Base-by-base conservation (phyloP, 2,329 filamentous ascomycete species). In the Sporothrix brunneoviolacea region DNA sequence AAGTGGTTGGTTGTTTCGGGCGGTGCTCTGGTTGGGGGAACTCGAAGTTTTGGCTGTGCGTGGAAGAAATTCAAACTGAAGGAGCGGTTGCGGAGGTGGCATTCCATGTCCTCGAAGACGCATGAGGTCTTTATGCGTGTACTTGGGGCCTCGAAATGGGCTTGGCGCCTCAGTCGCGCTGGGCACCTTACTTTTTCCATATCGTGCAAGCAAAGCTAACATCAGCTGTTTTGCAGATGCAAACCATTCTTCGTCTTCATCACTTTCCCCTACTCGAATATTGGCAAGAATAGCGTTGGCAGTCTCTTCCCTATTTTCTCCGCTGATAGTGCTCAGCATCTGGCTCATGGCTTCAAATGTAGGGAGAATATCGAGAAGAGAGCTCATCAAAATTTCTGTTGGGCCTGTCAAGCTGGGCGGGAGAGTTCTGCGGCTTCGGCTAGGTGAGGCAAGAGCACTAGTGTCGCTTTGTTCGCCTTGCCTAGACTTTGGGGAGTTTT, bases 331-430 rank as follows among this genome's bases (percentile, higher is more conserved):
- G 8, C 18, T 13, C 16, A 56, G 16, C 1, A 51, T 10, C 12
- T 30, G 42, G 8, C 19, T n/a, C 39, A 50, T 48, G 8, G 32
- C 35, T 18, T 46, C 48, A 22, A 54, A 33, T 12, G 24, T 32
- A 2, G 54, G 47, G 4, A 56, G 21, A 10, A 48, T 41, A 2
- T 48, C 27, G 18, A 48, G 36, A 4, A 56, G 18, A 7, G 32
- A 33, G 7, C 13, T 12, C n/a, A 33, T 36, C 10, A 55, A 18
- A 10, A 19, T 24, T 1, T 45, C 38, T 15, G 15, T 16, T 13
- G 27, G 8, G 4, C 28, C 39, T 4, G 4, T 6, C 3, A 8
- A 4, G 16, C 15, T 9, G 7, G 18, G 21, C 3, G 18, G 19
- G 19, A 28, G 12, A 6, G 9, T 18, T 41, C 8, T 22, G 18